Base-by-base conservation (phyloP, 116 monocot species). In the Iris pallida region DNA sequence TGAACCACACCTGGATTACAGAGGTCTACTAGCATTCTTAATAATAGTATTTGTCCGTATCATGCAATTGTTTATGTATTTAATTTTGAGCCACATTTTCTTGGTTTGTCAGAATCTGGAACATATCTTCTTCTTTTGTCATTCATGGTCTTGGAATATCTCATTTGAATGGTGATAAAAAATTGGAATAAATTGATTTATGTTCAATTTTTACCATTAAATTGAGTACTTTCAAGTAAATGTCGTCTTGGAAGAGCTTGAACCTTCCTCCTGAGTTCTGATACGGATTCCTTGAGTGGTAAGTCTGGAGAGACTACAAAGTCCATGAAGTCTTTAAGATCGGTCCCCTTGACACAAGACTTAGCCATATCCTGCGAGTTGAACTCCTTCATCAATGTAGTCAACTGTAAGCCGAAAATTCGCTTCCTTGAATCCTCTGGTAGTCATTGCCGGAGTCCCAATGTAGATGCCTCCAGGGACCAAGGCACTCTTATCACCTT, bases 401-500 rank as follows among this genome's bases (percentile, higher is more conserved):
- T 78, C 75, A 5, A 75, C 85, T 8, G 75, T 71, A 10, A 63
- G 11, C 40, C 70, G 65, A 16, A 81, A 81, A 63, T 81, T 75
- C 8, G 52, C 55, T 40, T 85, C 85, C 19, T 71, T 71, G 14
- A 81, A 68, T 45, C 85, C 85, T 69, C 85, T 70, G 6, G 85
- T 85, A 61, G 85, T 85, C 81, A 85, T 81, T 42, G 85, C 85
- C 42, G 81, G 78, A 4, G 85, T 85, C 40, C 85, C 85, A 42
- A 79, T 78, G 68, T 75, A 76, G 42, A 82, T 74, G 0, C 79
- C 79, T 0, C 79, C 79, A 7, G 73, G 78, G 11, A 71, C 79
- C 47, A 79, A 16, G 3, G 79, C 80, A 53, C 75, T 84, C 42
- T 72, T 76, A 60, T 79, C 80, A 17, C 80, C 76, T 67, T 59